These are phyloP conservation scores for Fagus sylvatica DNA, from an alignment of 306 rosid genomes.

Conservation along the genomic window DNA sequence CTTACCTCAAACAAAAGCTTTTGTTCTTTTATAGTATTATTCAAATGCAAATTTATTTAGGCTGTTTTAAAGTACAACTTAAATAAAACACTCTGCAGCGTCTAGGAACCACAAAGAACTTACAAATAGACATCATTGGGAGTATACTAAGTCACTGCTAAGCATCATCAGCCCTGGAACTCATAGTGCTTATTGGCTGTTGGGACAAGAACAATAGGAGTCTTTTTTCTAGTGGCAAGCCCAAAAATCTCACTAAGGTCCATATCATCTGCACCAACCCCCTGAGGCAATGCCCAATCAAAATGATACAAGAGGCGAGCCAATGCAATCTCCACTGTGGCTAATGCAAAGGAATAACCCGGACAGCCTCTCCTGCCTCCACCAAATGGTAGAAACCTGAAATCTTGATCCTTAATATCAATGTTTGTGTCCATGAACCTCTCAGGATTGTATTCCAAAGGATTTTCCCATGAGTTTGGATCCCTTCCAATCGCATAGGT, in stretches of 20 bases:
- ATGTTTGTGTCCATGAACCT: constrained; percentile 14
- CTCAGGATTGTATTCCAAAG: constrained; percentile 30
- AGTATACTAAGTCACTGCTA: neutral
- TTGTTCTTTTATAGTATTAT: neutral
- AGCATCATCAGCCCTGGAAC: neutral
- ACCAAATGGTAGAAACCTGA: constrained; percentile 42
- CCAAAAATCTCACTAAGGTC: constrained; percentile 44
- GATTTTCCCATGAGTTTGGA: constrained; percentile 36
- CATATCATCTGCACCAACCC: constrained; percentile 26
- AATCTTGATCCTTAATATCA: constrained; percentile 30
- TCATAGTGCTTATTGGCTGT: constrained; percentile 17
- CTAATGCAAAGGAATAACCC: constrained; percentile 28
- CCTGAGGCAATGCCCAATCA: constrained; percentile 39
- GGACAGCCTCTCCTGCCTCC: constrained; percentile 51
- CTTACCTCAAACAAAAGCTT: too few species aligned
- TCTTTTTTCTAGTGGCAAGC: constrained; percentile 36
- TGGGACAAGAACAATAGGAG: constrained; percentile 34
- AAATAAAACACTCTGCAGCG: neutral
- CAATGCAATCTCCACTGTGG: constrained; percentile 32
- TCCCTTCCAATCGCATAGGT: constrained; percentile 38
- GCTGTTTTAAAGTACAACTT: neutral
- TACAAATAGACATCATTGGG: neutral
- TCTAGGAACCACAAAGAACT: neutral
- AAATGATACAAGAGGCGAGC: constrained; percentile 39
- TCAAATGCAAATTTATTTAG: neutral